Base-by-base conservation (phyloP, 129 eudicot genomes). In the Flaveria trinervia region DNA sequence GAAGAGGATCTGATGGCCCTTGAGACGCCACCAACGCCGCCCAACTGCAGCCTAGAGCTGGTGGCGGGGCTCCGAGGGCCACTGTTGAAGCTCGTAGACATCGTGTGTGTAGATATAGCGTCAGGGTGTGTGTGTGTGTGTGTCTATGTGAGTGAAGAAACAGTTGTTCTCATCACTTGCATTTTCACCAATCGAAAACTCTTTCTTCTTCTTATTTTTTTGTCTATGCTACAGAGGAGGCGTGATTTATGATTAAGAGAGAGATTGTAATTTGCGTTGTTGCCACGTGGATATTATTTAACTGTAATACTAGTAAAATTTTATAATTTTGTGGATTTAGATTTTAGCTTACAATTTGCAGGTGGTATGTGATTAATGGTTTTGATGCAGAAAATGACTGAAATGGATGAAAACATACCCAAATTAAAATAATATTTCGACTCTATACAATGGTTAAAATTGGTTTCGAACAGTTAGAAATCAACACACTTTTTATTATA, bases 1-100 rank as follows among this genome's bases (percentile, higher is more conserved):
- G 96, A 91, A 25, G 97, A 94, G 74, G 97, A 94, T 94, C 99
- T 91, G 71, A 91, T 83, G 41, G 78, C 78, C 79, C 96, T 65
- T 30, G 97, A 89, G 17, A 69, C 69, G 36, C 85, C 79, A 67
- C 85, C 81, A 65, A 68, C 79, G 77, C 80, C 90, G 26, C 85
- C 92, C 55, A 92, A 71, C 65, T 87, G 97, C 71, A 87, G 52
- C 77, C 97, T 77, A 65, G 89, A 83, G 83, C 86, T 82, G 33
- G 80, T 80, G n/a, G 81, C 92, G 23, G 94, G 88, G 83, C 85
- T 85, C 68, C 96, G 84, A 78, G 92, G 74, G 15, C 89, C 92
- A 79, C 96, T 87, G 79, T 83, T 87, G 72, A 81, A 89, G 80
- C 70, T 85, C 55, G 86, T 65, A 68, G 97, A 81, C 95, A 91